A percentile compares a stretch with the other conserved stretches of the same genome.
Conservation (phyloP, 805 yeast species). For the Teunomyces stri region DNA sequence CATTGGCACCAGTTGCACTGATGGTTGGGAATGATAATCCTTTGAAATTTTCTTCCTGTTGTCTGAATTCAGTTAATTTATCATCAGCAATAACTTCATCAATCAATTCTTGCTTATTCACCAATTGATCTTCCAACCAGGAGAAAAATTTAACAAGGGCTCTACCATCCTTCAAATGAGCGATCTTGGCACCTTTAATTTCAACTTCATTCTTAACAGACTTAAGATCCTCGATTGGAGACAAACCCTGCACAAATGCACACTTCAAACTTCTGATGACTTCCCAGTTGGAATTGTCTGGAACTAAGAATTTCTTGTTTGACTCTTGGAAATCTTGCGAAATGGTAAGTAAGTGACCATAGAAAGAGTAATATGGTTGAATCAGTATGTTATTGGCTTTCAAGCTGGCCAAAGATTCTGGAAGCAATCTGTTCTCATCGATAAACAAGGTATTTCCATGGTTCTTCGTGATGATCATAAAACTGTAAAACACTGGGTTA, state of each 20-base stretch:
- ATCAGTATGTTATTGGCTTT: conserved; percentile 25
- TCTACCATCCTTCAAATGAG: conserved; percentile 59
- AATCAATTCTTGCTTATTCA: conserved; percentile 36
- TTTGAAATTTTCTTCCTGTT: conserved; percentile 45
- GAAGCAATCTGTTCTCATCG: conserved; percentile 39
- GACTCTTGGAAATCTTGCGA: conserved; percentile 34
- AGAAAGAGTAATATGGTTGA: conserved; percentile 45
- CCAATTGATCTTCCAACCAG: conserved; percentile 58
- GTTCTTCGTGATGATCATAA: conserved; percentile 30
- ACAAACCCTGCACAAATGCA: conserved; percentile 25
- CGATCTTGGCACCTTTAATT: conserved; percentile 47
- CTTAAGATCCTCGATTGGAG: conserved; percentile 50
- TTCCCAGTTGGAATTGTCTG: conserved; percentile 39
- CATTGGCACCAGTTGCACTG: conserved; percentile 72
- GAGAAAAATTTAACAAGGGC: conserved; percentile 54
- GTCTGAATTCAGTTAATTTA: conserved; percentile 36
- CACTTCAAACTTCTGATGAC: conserved; percentile 34
- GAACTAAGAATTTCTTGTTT: conserved; percentile 30
- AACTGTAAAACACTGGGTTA: conserved; percentile 53
- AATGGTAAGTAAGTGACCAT: conserved; percentile 38
- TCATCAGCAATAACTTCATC: conserved; percentile 63
- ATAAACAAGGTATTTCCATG: conserved; percentile 40
- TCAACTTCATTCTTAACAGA: conserved; percentile 51
- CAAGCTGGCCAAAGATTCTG: conserved; percentile 25
- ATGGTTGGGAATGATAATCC: conserved; percentile 76